Conservation (phyloP, 2,329 filamentous ascomycete species). For the Cercospora sojina region DNA sequence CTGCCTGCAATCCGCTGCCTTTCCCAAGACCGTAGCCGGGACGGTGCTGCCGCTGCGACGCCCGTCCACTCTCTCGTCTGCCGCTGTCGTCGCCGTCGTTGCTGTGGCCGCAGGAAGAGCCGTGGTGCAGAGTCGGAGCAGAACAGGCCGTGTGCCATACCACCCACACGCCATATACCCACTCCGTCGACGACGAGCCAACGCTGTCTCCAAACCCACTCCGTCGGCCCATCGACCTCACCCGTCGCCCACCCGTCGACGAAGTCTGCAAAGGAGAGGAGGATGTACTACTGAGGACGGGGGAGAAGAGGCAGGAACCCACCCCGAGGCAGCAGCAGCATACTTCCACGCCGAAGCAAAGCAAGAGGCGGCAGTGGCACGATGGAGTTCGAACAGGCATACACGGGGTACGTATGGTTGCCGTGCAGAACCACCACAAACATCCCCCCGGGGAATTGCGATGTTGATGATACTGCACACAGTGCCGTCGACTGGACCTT, state of each 20-base stretch:
- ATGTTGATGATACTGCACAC: conserved; percentile 14
- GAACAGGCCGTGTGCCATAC: not conserved
- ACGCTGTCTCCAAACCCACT: not conserved
- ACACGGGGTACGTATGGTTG: conserved; percentile 19
- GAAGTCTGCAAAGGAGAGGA: conserved; percentile 8
- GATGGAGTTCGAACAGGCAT: conserved; percentile 30
- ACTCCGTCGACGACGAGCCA: not conserved
- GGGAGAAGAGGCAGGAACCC: conserved; percentile 7
- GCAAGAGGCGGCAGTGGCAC: not conserved
- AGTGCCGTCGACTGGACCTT: conserved; percentile 51
- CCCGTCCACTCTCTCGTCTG: not conserved
- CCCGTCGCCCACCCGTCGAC: conserved; percentile 8
- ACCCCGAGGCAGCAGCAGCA: conserved; percentile 15
- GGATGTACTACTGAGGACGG: conserved; percentile 10
- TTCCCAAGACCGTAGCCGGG: conserved; percentile 16
- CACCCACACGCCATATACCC: not conserved
- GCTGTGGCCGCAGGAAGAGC: not conserved
- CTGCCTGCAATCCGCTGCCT: conserved; percentile 22
- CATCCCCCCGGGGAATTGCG: not conserved
- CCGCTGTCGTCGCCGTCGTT: not conserved
- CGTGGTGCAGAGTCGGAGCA: not conserved
- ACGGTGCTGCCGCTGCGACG: not conserved
- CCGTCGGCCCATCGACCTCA: conserved; percentile 7
- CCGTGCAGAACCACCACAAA: not conserved
- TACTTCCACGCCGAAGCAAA: conserved; percentile 18